These are phyloP conservation scores for Leccinum pseudoinsigne DNA, from an alignment of 1,284 basidiomycete genomes.

Conservation along the genomic window DNA sequence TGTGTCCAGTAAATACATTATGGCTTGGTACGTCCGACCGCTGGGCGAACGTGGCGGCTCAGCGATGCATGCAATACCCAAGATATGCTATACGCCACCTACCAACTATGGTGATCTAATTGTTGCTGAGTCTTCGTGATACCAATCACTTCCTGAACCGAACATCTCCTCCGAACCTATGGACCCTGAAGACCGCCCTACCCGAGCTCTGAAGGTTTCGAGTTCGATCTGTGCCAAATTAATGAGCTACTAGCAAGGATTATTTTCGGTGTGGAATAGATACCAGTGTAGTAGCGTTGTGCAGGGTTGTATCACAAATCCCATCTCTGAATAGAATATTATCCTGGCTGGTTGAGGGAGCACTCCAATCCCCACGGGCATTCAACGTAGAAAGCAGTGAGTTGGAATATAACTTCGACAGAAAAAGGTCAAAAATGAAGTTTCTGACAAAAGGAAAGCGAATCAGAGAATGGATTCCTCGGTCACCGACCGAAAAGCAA, in stretches of 20 bases:
- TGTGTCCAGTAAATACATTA: neutral
- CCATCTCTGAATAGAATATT: constrained; percentile 16
- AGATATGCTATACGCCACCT: neutral
- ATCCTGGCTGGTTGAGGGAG: neutral
- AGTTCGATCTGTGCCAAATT: constrained; percentile 6
- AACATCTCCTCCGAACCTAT: constrained; percentile 3
- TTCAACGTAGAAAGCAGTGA: constrained; percentile 56
- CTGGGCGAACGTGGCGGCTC: neutral
- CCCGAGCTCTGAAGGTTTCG: neutral
- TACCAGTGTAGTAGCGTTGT: constrained; percentile 10
- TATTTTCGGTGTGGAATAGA: neutral
- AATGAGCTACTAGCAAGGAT: neutral
- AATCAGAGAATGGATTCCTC: neutral
- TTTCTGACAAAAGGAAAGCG: constrained; percentile 35
- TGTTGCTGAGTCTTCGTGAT: neutral
- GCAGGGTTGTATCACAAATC: neutral
- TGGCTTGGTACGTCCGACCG: neutral
- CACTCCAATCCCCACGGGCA: constrained; percentile 36
- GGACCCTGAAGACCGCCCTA: neutral
- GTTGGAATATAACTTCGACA: constrained; percentile 56
- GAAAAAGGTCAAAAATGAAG: constrained; percentile 51
- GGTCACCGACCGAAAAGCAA: neutral
- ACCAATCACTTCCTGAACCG: neutral
- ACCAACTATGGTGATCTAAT: neutral
- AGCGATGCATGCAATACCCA: neutral